Conservation (phyloP, 192 early-diverging fungal genomes). For the Umbelopsis ramanniana region DNA sequence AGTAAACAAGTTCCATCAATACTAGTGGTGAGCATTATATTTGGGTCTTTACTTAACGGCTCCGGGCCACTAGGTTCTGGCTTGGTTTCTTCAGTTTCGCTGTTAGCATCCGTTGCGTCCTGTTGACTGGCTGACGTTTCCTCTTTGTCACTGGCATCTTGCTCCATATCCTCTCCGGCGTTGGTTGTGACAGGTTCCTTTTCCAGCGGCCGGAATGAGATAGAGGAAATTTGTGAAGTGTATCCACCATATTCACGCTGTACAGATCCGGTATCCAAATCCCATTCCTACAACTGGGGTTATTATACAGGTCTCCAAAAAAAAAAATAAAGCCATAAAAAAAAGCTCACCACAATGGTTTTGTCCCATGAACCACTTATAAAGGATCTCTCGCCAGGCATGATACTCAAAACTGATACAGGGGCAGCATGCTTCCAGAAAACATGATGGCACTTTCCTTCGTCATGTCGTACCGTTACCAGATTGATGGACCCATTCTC, state of each 20-base stretch:
- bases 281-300: constrained; percentile 67
- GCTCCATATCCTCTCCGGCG: not conserved
- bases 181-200: not conserved
- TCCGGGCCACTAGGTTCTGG: not conserved
- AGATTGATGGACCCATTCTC: constrained; percentile 87
- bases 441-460: constrained; percentile 86
- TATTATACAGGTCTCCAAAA: not conserved
- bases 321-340: constrained; percentile 12
- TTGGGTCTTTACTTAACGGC: constrained; percentile 23
- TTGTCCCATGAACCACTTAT: constrained; percentile 98
- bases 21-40: constrained; percentile 72
- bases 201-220: constrained; percentile 66
- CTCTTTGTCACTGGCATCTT: not conserved
- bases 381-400: constrained; percentile 79
- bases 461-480: constrained; percentile 90
- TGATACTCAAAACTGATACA: constrained; percentile 82
- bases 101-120: not conserved
- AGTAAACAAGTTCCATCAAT: constrained; percentile 74
- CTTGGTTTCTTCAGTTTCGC: not conserved
- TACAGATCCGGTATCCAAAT: constrained; percentile 78
- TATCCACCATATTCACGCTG: constrained; percentile 75
- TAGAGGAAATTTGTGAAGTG: constrained; percentile 80
- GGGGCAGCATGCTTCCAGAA: constrained; percentile 80
- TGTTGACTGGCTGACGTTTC: not conserved
- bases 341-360: constrained; percentile 62